Conservation (phyloP, 2,329 filamentous ascomycete genomes). For the Penicillium glabrum region DNA sequence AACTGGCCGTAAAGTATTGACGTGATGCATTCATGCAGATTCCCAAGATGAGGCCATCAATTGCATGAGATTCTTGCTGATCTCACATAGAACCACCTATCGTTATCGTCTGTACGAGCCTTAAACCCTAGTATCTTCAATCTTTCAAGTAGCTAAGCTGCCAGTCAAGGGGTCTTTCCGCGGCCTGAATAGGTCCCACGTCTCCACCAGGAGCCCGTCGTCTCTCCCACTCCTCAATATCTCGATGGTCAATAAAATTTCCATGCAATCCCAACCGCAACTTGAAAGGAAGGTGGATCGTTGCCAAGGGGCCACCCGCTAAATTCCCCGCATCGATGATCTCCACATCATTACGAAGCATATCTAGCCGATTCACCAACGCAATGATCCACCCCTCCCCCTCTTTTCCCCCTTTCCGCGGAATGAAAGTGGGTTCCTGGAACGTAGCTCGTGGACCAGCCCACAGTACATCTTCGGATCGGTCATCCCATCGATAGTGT, state of each 20-base stretch:
- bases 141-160: not conserved
- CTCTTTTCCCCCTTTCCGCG: conserved; percentile 23
- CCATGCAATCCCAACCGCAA: not conserved
- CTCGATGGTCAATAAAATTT: not conserved
- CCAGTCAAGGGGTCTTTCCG: not conserved
- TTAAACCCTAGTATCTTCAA: too few species aligned
- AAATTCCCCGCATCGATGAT: conserved; percentile 34
- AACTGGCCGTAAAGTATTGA: too few species aligned
- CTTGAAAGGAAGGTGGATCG: not conserved
- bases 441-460: not conserved
- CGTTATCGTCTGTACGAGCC: too few species aligned
- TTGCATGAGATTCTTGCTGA: too few species aligned
- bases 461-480: not conserved
- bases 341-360: conserved; percentile 34
- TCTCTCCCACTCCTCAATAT: not conserved
- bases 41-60: too few species aligned
- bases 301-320: conserved; percentile 27
- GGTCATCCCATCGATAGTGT: not conserved
- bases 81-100: too few species aligned
- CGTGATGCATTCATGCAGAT: too few species aligned
- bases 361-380: conserved; percentile 41
- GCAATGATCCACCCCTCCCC: conserved; percentile 34
- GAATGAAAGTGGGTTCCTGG: not conserved
- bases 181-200: not conserved
- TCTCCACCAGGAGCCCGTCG: not conserved